Evolutionary conservation across 176 grass and related monocot genomes (phyloP).

Genomic region (Oryza longistaminata): DNA sequence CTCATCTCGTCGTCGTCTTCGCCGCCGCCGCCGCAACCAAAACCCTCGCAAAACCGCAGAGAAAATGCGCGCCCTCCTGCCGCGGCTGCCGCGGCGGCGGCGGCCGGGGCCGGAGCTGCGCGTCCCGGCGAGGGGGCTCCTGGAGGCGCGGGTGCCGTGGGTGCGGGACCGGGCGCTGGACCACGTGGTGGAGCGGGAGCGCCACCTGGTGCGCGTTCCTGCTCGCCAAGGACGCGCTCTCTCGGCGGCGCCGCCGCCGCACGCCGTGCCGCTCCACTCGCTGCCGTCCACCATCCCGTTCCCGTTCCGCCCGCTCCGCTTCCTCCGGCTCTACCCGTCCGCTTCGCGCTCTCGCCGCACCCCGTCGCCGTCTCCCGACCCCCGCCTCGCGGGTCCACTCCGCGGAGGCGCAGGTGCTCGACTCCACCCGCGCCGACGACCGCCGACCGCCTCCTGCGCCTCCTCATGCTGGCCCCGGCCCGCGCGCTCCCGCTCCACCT

Average conservation of each 20-base stretch:
- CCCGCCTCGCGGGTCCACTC: slow-evolving; percentile 58
- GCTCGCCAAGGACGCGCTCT: slow-evolving; percentile 81
- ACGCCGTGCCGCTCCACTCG: slow-evolving; percentile 60
- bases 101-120: slow-evolving; percentile 17
- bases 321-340: slow-evolving; percentile 74
- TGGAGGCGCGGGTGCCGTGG: slow-evolving; percentile 72
- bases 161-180: slow-evolving; percentile 74
- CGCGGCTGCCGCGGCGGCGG: neutral
- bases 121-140: slow-evolving; percentile 37
- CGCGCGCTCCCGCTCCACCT: slow-evolving; percentile 65
- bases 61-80: slow-evolving; percentile 11
- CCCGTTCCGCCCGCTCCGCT: slow-evolving; percentile 73
- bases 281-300: slow-evolving; percentile 64
- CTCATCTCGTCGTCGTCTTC: neutral
- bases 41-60: neutral
- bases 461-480: slow-evolving; percentile 75
- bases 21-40: neutral
- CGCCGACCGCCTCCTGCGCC: slow-evolving; percentile 71
- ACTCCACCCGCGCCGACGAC: slow-evolving; percentile 44
- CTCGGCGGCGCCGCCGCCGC: slow-evolving; percentile 44
- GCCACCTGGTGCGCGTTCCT: slow-evolving; percentile 79
- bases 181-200: slow-evolving; percentile 85
- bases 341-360: slow-evolving; percentile 63
- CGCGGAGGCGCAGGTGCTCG: slow-evolving; percentile 48
- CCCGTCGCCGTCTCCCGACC: slow-evolving; percentile 59